Base-by-base conservation (phyloP, 805 yeast species). In the Lipomyces mesembrius region DNA sequence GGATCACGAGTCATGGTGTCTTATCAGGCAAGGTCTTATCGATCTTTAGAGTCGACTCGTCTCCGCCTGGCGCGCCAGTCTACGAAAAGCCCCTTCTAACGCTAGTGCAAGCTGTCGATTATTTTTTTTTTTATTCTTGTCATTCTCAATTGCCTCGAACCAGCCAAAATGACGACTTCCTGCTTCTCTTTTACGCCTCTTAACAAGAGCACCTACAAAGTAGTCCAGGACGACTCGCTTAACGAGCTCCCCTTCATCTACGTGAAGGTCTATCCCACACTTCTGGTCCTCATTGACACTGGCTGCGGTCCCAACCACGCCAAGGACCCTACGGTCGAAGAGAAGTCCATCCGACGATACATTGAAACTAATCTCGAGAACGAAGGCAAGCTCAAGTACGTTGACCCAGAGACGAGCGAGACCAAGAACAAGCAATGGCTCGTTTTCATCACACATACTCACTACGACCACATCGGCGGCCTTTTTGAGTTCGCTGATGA, bases 401-500 rank as follows among this genome's bases (percentile, higher is more conserved):
- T 58, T 29, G 67, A 66, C 52, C 57, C 62, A 14, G 65, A 57
- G 39, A 56, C 62, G 11, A 49, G 25, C 22, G 57, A 57, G 54
- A 55, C 46, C 32, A 62, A 61, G 57, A 67, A 62, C 60, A 68
- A 68, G 70, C 69, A 68, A 39, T 68, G 66, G 67, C 65, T 68
- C 14, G 61, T 68, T 17, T 68, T 68, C 65, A 68, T 68, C 46
- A 68, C 71, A 6, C 71, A 68, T 54, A 68, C 71, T 17, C 71
- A 68, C 49, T 68, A 68, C 58, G 71, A 68, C 53, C 71, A 68
- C 54, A 68, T 68, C 59, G 71, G 71, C 34, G 71, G 71, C 54
- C 43, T 68, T 53, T 57, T 54, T 49, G 71, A 68, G 63, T 68
- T 68, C 55, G 60, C 71, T 20, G 62, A 66, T 17, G 67, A 65